Conservation (phyloP, 495 filamentous ascomycete genomes). For the Lentithecium fluviatile region DNA sequence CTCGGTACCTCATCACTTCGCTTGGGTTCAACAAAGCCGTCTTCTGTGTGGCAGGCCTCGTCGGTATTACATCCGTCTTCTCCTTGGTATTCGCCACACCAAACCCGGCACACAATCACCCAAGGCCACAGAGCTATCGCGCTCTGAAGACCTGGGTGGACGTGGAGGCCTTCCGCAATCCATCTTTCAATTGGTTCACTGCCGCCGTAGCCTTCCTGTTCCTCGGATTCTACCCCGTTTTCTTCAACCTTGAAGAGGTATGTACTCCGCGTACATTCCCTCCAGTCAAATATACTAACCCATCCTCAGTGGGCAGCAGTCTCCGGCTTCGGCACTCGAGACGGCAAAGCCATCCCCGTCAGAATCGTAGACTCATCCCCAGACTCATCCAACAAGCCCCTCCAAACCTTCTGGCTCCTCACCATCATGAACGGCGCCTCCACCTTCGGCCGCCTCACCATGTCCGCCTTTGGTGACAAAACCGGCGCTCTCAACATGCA, state of each 20-base stretch:
- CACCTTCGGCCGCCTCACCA: conserved; percentile 42
- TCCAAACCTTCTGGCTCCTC: conserved; percentile 48
- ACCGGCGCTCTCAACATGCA: conserved; percentile 45
- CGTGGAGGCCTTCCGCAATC: conserved; percentile 39
- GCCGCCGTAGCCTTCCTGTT: conserved; percentile 44
- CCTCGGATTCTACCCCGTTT: conserved; percentile 49
- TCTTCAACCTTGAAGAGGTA: conserved; percentile 49
- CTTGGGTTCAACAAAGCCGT: conserved; percentile 43
- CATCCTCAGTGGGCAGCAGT: conserved; percentile 42
- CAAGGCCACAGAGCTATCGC: conserved; percentile 30
- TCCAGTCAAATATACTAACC: conserved; percentile 4
- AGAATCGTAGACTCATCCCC: conserved; percentile 1
- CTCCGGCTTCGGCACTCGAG: conserved; percentile 40
- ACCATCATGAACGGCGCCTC: conserved; percentile 47
- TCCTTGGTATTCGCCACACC: conserved; percentile 42
- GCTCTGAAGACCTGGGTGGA: conserved; percentile 40
- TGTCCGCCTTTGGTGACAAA: conserved; percentile 35
- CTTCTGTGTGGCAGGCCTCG: conserved; percentile 36
- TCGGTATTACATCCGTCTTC: conserved; percentile 36
- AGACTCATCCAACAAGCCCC: conserved; percentile 34
- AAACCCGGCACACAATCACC: conserved; percentile 35
- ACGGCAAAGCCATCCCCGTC: conserved; percentile 7
- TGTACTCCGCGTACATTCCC: background rate
- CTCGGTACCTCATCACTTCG: conserved; percentile 38
- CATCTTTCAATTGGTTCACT: conserved; percentile 40